These are phyloP conservation scores for Pseudoscleropodium purum DNA, from an alignment of 225 moss, liverwort and hornwort genomes.

Conservation along the genomic window DNA sequence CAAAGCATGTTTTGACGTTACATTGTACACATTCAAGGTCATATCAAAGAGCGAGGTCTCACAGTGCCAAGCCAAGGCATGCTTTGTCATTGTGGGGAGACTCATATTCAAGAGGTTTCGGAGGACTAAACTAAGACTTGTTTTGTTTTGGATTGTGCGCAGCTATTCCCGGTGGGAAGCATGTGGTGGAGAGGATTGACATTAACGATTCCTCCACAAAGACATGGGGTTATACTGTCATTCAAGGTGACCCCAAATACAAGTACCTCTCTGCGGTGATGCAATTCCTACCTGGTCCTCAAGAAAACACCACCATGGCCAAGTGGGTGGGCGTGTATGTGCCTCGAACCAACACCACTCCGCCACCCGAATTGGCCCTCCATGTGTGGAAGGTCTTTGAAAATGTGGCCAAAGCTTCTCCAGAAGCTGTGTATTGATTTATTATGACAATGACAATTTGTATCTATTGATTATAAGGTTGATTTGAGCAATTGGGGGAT, in stretches of 20 bases:
- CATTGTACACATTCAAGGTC: not conserved
- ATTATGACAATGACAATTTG: too few relatives aligned
- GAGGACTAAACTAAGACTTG: not conserved
- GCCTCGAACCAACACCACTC: not conserved
- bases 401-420: not conserved
- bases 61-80: not conserved
- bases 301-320: constrained; percentile 5
- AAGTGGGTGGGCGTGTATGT: constrained; percentile 20
- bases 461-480: not conserved
- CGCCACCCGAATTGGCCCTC: not conserved
- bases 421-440: not conserved
- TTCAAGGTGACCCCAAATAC: constrained; percentile 25
- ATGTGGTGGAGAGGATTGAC: constrained; percentile 27
- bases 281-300: constrained; percentile 1
- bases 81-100: not conserved
- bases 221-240: constrained; percentile 21
- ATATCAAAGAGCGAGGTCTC: not conserved
- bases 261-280: constrained; percentile 20
- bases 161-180: constrained; percentile 1
- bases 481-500: not conserved
- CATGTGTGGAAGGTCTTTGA: constrained; percentile 30
- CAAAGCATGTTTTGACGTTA: not conserved
- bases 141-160: too few relatives aligned
- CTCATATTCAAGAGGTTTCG: not conserved
- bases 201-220: not conserved